phyloP scores from a whole-genome alignment of 2,329 filamentous ascomycete genomes.

The Talaromyces sp. region DNA sequence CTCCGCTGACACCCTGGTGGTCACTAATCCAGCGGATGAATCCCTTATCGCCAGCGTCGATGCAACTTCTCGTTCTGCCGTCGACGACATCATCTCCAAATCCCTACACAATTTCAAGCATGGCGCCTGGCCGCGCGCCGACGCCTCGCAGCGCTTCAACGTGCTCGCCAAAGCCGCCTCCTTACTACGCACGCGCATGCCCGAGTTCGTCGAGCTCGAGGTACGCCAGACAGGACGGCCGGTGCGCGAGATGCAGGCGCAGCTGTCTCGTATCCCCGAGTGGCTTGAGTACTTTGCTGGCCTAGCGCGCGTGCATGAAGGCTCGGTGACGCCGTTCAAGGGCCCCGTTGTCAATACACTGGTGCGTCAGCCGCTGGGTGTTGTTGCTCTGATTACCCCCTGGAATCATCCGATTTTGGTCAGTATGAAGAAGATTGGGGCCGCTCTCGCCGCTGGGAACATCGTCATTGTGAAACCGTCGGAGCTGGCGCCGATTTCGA shows the following conservation, averaged over 20 bases:
- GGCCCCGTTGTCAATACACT: constrained; percentile 36
- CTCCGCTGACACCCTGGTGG: constrained; percentile 15
- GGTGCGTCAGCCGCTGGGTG: constrained; percentile 33
- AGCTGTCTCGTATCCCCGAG: constrained; percentile 52
- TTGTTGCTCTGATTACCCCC: constrained; percentile 36
- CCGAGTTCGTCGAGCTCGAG: constrained; percentile 58
- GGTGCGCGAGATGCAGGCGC: constrained; percentile 65
- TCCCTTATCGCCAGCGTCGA: constrained; percentile 41
- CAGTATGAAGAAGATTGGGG: constrained; percentile 35
- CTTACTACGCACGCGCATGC: constrained; percentile 51
- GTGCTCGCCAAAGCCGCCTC: constrained; percentile 58
- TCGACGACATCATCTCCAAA: constrained; percentile 47
- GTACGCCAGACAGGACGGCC: constrained; percentile 65
- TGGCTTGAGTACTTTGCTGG: constrained; percentile 72
- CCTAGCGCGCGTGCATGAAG: constrained; percentile 63
- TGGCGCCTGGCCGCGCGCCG: constrained; percentile 54
- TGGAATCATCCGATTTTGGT: constrained; percentile 37
- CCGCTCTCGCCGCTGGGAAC: constrained; percentile 38
- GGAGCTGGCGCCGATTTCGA: constrained; percentile 41
- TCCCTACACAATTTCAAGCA: constrained; percentile 39
- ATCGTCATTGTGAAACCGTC: constrained; percentile 37
- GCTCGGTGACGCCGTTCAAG: constrained; percentile 60
- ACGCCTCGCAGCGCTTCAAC: constrained; percentile 56
- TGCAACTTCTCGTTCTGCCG: constrained; percentile 50
- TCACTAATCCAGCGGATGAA: constrained; percentile 30